Conservation (phyloP, 345 rosid genomes). For the Rubroshorea leprosula region DNA sequence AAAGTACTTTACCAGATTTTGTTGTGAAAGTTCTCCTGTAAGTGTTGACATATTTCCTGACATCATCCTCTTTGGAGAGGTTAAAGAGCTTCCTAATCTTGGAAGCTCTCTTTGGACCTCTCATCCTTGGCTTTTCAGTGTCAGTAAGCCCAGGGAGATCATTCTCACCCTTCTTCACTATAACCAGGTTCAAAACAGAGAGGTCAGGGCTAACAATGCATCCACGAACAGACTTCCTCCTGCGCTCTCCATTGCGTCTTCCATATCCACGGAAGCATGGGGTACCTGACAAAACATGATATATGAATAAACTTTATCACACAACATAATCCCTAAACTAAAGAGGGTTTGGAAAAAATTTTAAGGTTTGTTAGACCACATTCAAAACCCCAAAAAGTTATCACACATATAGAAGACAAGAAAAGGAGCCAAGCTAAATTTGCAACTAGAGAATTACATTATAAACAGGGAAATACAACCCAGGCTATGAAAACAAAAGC, state of each 20-base stretch:
- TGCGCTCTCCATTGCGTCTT: constrained; percentile 67
- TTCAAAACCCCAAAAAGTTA: no score
- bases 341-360: not conserved
- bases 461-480: no score
- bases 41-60: constrained; percentile 71
- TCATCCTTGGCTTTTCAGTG: constrained; percentile 73
- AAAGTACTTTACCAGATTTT: constrained; percentile 39
- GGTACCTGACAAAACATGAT: constrained; percentile 39
- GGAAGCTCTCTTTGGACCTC: constrained; percentile 82
- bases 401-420: not conserved
- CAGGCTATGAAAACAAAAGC: no score
- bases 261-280: constrained; percentile 79
- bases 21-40: constrained; percentile 72
- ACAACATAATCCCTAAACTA: not conserved
- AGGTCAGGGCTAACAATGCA: constrained; percentile 81
- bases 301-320: not conserved
- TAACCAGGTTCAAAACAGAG: constrained; percentile 72
- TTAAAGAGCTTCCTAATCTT: constrained; percentile 73
- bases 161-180: constrained; percentile 72
- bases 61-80: constrained; percentile 75
- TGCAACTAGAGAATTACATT: not conserved
- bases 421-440: not conserved
- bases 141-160: constrained; percentile 77
- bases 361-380: not conserved
- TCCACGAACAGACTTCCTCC: constrained; percentile 88